Conservation (phyloP, 2,329 filamentous ascomycete genomes). For the Colletotrichum sp. region DNA sequence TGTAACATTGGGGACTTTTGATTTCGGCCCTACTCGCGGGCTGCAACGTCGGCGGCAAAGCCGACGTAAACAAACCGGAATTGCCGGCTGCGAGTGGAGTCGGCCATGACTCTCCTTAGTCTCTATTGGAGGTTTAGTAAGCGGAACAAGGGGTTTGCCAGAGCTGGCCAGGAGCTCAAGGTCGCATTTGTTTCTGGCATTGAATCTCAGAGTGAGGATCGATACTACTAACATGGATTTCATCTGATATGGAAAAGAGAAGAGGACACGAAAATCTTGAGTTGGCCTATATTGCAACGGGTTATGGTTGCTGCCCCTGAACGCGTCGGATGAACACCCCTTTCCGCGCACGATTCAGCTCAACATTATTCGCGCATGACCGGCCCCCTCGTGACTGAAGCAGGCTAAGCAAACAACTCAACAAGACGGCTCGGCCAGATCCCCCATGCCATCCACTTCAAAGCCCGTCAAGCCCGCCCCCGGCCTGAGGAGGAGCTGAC, state of each 20-base stretch:
- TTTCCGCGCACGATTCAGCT: neutral
- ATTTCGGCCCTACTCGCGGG: neutral
- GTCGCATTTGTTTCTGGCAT: neutral
- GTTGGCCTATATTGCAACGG: neutral
- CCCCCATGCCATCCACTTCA: neutral
- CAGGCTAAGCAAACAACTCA: neutral
- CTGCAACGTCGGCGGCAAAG: neutral
- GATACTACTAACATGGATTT: neutral
- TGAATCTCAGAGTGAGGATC: neutral
- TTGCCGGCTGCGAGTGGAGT: neutral
- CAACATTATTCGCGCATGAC: neutral
- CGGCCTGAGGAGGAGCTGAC: neutral
- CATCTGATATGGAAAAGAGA: neutral
- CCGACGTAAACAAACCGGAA: conserved; percentile 4
- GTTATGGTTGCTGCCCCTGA: neutral
- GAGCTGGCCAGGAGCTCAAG: neutral
- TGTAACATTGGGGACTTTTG: neutral
- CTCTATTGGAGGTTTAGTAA: neutral
- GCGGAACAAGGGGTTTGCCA: neutral
- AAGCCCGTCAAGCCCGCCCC: neutral
- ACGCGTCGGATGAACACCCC: neutral
- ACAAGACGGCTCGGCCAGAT: neutral
- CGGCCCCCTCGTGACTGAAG: neutral
- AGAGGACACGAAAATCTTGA: neutral
- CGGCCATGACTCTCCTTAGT: neutral